phyloP scores from a whole-genome alignment of 2,329 filamentous ascomycete species.

The Alternaria sp. region DNA sequence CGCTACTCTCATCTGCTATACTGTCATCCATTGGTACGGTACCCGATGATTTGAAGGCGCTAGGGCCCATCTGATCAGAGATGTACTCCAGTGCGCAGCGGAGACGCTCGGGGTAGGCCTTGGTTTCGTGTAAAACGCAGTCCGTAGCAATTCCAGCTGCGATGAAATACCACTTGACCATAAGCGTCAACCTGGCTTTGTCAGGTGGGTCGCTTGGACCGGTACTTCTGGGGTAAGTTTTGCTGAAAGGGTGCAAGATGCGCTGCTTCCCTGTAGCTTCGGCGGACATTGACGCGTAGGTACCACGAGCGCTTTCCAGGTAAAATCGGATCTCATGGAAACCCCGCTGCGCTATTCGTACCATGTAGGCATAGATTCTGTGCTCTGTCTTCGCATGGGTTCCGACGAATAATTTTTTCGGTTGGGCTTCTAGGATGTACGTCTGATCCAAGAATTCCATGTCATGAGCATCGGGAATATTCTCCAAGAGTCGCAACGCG shows the following conservation, averaged over 20 bases:
- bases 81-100: constrained; percentile 7
- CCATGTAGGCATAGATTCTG: constrained; percentile 19
- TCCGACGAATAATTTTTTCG: constrained; percentile 18
- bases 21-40: background rate
- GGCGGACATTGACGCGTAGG: background rate
- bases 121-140: constrained; percentile 15
- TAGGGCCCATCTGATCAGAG: constrained; percentile 13
- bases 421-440: constrained; percentile 4
- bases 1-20: background rate
- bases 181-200: constrained; percentile 3
- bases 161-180: constrained; percentile 19
- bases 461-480: constrained; percentile 9
- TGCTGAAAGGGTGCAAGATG: constrained; percentile 20
- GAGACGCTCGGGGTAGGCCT: constrained; percentile 13
- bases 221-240: constrained; percentile 7
- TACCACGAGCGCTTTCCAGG: background rate
- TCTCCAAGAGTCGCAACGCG: constrained; percentile 13
- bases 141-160: constrained; percentile 18
- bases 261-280: constrained; percentile 8
- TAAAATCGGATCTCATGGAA: constrained; percentile 14
- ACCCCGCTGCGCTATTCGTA: background rate
- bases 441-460: constrained; percentile 15
- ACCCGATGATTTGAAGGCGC: constrained; percentile 1
- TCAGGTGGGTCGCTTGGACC: background rate
- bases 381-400: background rate